Base-by-base conservation (phyloP, 371 early-diverging fungal species). In the Aphelidium insulamus region DNA sequence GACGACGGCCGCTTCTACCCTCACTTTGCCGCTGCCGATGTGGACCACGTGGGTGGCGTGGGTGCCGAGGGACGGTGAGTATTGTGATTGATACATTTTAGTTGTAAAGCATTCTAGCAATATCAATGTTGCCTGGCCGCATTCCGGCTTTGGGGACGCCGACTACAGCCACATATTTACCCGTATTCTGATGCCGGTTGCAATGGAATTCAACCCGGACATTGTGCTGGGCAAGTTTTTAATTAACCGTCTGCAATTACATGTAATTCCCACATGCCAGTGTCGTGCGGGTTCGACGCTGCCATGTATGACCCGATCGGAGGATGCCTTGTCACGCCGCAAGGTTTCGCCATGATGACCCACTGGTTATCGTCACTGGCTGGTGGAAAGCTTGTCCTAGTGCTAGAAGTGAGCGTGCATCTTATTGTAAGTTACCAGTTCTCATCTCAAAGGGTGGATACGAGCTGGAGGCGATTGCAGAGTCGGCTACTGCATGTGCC, bases 281-380 rank as follows among this genome's bases (percentile, higher is more conserved):
- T 84, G 6, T 74, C 81, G 3, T 72, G 81, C 21, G 92, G 92
- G 2, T 91, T 88, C 40, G 92, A 91, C 49, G 84, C 85, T 2
- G 87, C 85, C 5, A 42, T 40, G 28, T 70, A 77, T 21, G 92
- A 91, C 44, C 73, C 69, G 15, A 64, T 87, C 21, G 92, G 92
- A 10, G 64, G 64, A 38, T 84, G 80, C 41, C 37, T 64, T 11
- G 75, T 91, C 2, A 67, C 81, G 2, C 88, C 88, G 0, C 61
- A 51, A 3, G 77, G 79, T 5, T 91, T 71, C 47, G 79, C 75
- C 3, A 69, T 73, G 26, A 79, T 91, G 83, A 81, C 84, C 3
- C 58, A 72, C 20, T 52, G 75, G 64, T 50, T 91, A 11, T 69
- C 62, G 32, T 33, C 46, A 0, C 46, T 87, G 2, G 72, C 78